These are phyloP conservation scores for Fusarium proliferatum DNA, from an alignment of 2,329 filamentous ascomycete species.

Conservation along the genomic window DNA sequence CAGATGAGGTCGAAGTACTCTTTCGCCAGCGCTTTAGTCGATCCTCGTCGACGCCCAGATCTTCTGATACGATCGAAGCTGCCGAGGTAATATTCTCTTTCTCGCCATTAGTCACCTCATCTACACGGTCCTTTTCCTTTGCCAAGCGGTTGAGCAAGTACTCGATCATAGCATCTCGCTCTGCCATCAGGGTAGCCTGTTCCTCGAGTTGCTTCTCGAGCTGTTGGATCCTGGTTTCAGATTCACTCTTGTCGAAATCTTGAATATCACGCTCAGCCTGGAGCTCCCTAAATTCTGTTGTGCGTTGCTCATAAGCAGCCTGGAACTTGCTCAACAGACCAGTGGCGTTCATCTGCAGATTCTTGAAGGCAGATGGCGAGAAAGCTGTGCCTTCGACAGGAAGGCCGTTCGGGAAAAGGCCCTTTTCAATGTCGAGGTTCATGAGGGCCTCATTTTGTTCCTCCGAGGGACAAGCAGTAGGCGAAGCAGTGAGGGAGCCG, in stretches of 20 bases:
- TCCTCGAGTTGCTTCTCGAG: slow-evolving; percentile 70
- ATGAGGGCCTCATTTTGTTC: slow-evolving; percentile 64
- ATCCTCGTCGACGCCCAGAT: slow-evolving; percentile 66
- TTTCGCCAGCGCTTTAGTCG: slow-evolving; percentile 56
- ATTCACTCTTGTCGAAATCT: slow-evolving; percentile 67
- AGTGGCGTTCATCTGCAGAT: slow-evolving; percentile 67
- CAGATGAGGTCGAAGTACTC: slow-evolving; percentile 61
- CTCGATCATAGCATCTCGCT: slow-evolving; percentile 64
- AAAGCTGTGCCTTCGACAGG: slow-evolving; percentile 61
- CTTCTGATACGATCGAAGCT: slow-evolving; percentile 61
- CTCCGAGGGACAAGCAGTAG: slow-evolving; percentile 49
- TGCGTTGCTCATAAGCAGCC: slow-evolving; percentile 66
- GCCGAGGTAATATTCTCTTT: slow-evolving; percentile 48
- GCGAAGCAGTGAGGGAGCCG: slow-evolving; percentile 56
- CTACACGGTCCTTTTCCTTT: slow-evolving; percentile 60
- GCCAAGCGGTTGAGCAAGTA: slow-evolving; percentile 62
- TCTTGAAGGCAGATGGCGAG: slow-evolving; percentile 70
- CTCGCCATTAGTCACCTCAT: slow-evolving; percentile 51
- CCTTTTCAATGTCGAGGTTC: slow-evolving; percentile 64
- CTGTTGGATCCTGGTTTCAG: slow-evolving; percentile 62
- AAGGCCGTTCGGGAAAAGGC: slow-evolving; percentile 61
- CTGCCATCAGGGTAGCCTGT: slow-evolving; percentile 64
- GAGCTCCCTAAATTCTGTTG: slow-evolving; percentile 61
- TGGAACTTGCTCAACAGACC: slow-evolving; percentile 68
- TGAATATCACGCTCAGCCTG: slow-evolving; percentile 65